phyloP scores from a whole-genome alignment of 2,329 filamentous ascomycete species.

The Fusarium chlamydosporum region DNA sequence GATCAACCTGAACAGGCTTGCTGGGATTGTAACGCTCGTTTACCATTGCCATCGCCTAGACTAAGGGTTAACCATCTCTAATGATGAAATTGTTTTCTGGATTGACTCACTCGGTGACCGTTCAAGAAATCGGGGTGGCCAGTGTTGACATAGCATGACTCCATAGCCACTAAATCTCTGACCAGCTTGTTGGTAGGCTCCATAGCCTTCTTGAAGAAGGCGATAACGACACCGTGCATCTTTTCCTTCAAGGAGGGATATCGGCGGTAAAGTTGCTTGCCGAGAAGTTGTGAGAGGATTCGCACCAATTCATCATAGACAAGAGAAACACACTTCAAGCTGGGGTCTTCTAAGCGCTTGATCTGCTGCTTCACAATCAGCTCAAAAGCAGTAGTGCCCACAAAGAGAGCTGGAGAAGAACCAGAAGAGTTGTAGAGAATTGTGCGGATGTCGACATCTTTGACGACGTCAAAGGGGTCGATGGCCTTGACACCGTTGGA shows the following conservation, averaged over 20 bases:
- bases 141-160: constrained; percentile 97
- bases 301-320: constrained; percentile 98
- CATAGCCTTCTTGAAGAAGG: constrained; percentile 98
- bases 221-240: constrained; percentile 91
- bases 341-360: constrained; percentile 94
- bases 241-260: constrained; percentile 98
- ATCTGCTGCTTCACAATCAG: constrained; percentile 99
- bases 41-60: constrained; percentile 92
- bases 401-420: constrained; percentile 94
- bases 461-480: constrained; percentile 97
- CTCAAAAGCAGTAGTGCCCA: constrained; percentile 98
- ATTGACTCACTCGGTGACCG: constrained; percentile 79
- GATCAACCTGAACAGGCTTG: constrained; percentile 95
- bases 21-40: constrained; percentile 87
- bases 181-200: constrained; percentile 98
- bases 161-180: constrained; percentile 92
- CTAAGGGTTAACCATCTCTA: constrained; percentile 21
- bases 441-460: constrained; percentile 96
- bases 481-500: constrained; percentile 97
- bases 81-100: not conserved
- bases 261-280: constrained; percentile 89
- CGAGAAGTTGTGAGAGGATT: constrained; percentile 89
- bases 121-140: constrained; percentile 98
- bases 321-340: constrained; percentile 95
- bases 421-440: constrained; percentile 99